A percentile compares a stretch with the other conserved stretches of the same genome.
phyloP scores from a whole-genome alignment of 192 early-diverging fungal genomes.

The Entomortierella chlamydospora region DNA sequence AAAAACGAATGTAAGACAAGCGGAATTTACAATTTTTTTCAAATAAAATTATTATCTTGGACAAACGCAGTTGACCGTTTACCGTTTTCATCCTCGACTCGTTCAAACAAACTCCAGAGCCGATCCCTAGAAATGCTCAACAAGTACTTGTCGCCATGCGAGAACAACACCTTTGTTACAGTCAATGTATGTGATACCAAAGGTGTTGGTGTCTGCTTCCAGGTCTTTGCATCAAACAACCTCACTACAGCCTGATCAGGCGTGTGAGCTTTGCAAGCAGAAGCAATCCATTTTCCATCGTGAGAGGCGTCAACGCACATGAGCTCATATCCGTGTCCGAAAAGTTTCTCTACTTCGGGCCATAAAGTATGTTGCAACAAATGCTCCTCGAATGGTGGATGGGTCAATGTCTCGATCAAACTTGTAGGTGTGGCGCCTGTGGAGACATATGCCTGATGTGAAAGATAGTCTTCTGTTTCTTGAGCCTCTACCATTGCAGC shows the following conservation, averaged over 20 bases:
- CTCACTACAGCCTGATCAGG: conserved; percentile 80
- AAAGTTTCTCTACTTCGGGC: conserved; percentile 97
- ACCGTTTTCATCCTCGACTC: conserved; percentile 53
- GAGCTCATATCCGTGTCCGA: conserved; percentile 97
- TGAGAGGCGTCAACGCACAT: conserved; percentile 79
- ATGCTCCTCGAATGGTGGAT: conserved; percentile 91
- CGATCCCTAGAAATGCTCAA: conserved; percentile 90
- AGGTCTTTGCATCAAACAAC: conserved; percentile 74
- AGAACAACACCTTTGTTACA: conserved; percentile 86
- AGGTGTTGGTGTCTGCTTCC: conserved; percentile 72
- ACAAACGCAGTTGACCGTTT: too few relatives aligned
- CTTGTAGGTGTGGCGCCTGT: conserved; percentile 59
- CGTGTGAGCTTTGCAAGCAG: conserved; percentile 76
- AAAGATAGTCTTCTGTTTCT: conserved; percentile 69
- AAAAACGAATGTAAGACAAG: too few relatives aligned
- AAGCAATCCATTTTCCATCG: conserved; percentile 78
- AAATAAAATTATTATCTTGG: too few relatives aligned
- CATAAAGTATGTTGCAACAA: conserved; percentile 91
- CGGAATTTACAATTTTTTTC: too few relatives aligned
- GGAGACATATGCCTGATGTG: conserved; percentile 68
- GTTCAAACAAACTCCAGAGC: conserved; percentile 84
- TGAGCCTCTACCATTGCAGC: conserved; percentile 57
- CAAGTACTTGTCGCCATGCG: conserved; percentile 75
- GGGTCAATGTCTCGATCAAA: conserved; percentile 55
- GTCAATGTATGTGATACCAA: conserved; percentile 83